Evolutionary conservation across 306 rosid genomes (phyloP).

Genomic region (Amphicarpaea edgeworthii): DNA sequence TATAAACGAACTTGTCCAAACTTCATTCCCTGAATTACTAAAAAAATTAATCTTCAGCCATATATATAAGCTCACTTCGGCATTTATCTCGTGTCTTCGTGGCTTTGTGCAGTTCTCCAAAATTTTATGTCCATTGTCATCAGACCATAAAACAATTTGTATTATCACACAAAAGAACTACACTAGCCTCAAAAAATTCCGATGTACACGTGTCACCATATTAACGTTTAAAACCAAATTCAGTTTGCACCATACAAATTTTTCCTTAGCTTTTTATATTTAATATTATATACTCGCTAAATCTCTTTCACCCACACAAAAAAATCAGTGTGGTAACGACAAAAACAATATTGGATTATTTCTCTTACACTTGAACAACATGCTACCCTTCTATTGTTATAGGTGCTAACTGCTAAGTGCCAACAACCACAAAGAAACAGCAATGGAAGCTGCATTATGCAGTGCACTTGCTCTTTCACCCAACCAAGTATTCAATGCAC

Average conservation of each 20-base stretch:
- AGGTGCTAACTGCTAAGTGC: constrained; percentile 14
- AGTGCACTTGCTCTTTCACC: constrained; percentile 74
- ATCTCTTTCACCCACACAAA: constrained; percentile 42
- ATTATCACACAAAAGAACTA: not conserved
- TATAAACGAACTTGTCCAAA: too few relatives aligned
- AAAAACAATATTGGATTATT: constrained; percentile 24
- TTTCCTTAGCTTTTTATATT: constrained; percentile 10
- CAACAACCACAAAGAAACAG: constrained; percentile 40
- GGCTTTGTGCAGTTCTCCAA: too few relatives aligned
- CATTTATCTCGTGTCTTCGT: too few relatives aligned
- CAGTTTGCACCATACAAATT: constrained; percentile 40
- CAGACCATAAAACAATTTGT: too few relatives aligned
- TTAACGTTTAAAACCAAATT: constrained; percentile 38
- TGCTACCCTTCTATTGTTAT: not conserved
- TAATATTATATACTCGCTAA: constrained; percentile 24
- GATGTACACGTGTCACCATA: constrained; percentile 53
- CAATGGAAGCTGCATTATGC: constrained; percentile 75
- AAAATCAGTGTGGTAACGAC: constrained; percentile 43
- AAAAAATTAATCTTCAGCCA: too few relatives aligned
- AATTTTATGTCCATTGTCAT: too few relatives aligned
- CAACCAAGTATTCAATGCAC: constrained; percentile 59
- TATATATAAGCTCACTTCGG: too few relatives aligned
- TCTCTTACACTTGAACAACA: constrained; percentile 17
- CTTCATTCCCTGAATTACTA: too few relatives aligned
- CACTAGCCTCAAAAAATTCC: not conserved